These are phyloP conservation scores for Arctium minus DNA, from an alignment of 129 eudicot genomes.

Conservation along the genomic window DNA sequence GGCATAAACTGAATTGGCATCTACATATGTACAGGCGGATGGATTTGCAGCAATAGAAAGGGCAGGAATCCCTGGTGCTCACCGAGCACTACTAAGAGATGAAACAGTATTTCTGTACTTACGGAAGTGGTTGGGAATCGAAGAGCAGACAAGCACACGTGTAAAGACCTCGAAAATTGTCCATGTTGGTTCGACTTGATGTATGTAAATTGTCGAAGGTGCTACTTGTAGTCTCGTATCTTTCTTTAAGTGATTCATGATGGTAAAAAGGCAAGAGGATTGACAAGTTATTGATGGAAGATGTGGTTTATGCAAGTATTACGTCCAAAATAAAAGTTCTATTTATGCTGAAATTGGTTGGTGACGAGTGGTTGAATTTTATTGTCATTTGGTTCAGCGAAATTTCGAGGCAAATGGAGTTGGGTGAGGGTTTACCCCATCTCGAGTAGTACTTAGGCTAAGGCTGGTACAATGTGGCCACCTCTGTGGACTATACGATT, in stretches of 20 bases:
- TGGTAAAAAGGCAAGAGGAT: background rate
- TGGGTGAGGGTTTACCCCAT: too few species aligned
- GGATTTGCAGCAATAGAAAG: constrained; percentile 29
- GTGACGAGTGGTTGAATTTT: background rate
- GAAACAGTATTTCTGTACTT: constrained; percentile 28
- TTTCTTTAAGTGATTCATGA: constrained; percentile 5
- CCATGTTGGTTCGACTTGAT: constrained; percentile 14
- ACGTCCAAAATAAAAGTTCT: background rate
- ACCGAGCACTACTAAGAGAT: constrained; percentile 20
- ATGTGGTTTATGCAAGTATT: background rate
- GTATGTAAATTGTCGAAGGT: background rate
- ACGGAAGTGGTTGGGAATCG: constrained; percentile 27
- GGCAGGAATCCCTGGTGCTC: constrained; percentile 33
- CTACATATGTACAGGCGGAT: constrained; percentile 19
- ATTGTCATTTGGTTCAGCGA: too few species aligned
- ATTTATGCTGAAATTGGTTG: background rate
- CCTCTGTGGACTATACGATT: too few species aligned
- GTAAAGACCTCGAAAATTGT: constrained; percentile 24
- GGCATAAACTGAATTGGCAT: background rate
- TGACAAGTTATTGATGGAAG: background rate
- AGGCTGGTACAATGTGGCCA: too few species aligned
- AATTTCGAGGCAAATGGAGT: too few species aligned
- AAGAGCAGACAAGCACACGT: background rate
- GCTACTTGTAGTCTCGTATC: background rate
- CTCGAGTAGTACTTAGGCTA: too few species aligned